These are phyloP conservation scores for Berkeleyomyces rouxiae DNA, from an alignment of 2,329 filamentous ascomycete species.

Conservation along the genomic window DNA sequence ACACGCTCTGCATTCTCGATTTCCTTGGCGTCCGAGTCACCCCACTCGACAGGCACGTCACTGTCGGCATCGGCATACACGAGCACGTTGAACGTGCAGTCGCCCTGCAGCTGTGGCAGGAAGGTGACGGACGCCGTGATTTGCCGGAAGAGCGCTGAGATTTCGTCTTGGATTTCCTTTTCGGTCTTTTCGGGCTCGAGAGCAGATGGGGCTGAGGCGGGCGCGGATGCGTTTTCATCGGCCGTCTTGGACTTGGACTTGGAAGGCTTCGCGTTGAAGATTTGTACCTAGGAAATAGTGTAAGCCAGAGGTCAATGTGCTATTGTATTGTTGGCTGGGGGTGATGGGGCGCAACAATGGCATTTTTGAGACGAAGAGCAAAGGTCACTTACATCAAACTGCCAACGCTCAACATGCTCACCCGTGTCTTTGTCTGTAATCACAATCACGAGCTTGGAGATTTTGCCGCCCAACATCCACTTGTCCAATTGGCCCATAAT, in stretches of 20 bases:
- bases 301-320: neutral
- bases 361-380: neutral
- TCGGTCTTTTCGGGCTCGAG: constrained; percentile 62
- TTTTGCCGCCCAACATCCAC: constrained; percentile 96
- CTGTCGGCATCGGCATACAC: constrained; percentile 95
- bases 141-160: constrained; percentile 91
- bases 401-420: constrained; percentile 91
- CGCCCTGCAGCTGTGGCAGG: constrained; percentile 69
- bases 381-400: constrained; percentile 59
- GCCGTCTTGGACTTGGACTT: constrained; percentile 33
- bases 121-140: constrained; percentile 98
- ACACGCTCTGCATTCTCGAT: constrained; percentile 90
- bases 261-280: constrained; percentile 23
- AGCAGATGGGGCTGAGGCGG: constrained; percentile 15
- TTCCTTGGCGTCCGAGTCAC: constrained; percentile 94
- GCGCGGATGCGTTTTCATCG: constrained; percentile 43
- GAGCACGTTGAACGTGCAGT: constrained; percentile 97
- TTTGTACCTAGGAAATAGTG: constrained; percentile 22
- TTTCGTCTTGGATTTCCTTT: constrained; percentile 83
- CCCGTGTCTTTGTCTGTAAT: constrained; percentile 95
- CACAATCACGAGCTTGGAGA: constrained; percentile 90
- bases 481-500: constrained; percentile 96
- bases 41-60: constrained; percentile 95
- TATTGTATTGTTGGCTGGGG: constrained; percentile 4
- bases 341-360: too few relatives aligned